These are phyloP conservation scores for Iris macrosiphon DNA, from an alignment of 106 monocot genomes.

Conservation along the genomic window DNA sequence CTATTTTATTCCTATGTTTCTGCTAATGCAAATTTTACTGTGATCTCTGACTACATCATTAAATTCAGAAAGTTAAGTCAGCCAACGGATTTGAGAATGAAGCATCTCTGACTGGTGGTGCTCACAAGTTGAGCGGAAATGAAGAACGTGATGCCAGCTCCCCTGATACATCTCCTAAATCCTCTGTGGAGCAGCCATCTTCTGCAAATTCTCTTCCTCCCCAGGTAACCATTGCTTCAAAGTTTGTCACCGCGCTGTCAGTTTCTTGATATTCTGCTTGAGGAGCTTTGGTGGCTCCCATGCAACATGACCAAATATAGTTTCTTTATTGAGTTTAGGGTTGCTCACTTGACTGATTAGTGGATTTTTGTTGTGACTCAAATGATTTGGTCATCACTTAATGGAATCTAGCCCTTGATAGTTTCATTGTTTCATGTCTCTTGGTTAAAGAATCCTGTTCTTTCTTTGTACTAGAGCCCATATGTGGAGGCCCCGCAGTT, in stretches of 20 bases:
- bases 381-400: neutral
- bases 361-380: neutral
- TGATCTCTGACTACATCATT: neutral
- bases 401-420: too few relatives aligned
- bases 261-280: too few relatives aligned
- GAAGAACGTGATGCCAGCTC: conserved; percentile 28
- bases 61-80: conserved; percentile 43
- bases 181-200: conserved; percentile 23
- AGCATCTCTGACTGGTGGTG: conserved; percentile 16
- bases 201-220: conserved; percentile 20
- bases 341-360: neutral
- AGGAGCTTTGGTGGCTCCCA: too few relatives aligned
- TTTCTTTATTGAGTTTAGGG: neutral
- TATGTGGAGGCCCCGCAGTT: conserved; percentile 76
- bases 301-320: neutral
- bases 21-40: neutral
- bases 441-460: too few relatives aligned
- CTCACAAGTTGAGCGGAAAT: conserved; percentile 33
- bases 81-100: conserved; percentile 28
- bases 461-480: conserved; percentile 43
- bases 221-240: conserved; percentile 29
- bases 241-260: neutral
- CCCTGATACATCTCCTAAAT: conserved; percentile 58
- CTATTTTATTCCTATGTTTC: neutral
- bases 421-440: too few relatives aligned